Percentiles rank a stretch among this genome's conserved stretches.
Conservation (phyloP, 208 protist genomes). For the Angomonas deanei region DNA sequence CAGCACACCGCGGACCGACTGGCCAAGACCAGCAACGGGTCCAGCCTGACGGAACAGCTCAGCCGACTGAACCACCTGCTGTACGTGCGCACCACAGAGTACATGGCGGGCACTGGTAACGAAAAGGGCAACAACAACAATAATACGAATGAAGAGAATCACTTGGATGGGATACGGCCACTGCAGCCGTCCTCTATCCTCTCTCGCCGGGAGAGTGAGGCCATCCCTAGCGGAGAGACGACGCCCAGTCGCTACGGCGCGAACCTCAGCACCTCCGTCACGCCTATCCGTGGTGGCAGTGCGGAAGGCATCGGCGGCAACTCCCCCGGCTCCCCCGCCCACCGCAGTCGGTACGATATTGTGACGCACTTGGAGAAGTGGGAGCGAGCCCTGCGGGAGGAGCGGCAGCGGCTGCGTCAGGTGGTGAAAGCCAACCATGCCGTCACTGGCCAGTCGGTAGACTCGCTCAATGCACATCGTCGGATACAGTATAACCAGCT, state of each 20-base stretch:
- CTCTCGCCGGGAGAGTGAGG: background rate
- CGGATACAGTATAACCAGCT: background rate
- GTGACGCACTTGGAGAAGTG: constrained; percentile 49
- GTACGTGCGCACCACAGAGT: constrained; percentile 33
- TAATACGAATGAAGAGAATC: too few relatives aligned
- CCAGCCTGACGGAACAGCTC: constrained; percentile 21
- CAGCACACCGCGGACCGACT: constrained; percentile 25
- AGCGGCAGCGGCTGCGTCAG: constrained; percentile 19
- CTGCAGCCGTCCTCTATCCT: background rate
- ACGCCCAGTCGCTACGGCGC: constrained; percentile 15
- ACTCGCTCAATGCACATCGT: background rate
- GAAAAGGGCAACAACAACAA: background rate
- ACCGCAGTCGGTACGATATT: constrained; percentile 40
- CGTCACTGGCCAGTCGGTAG: background rate
- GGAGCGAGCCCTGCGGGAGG: constrained; percentile 24
- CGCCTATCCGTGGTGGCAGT: background rate
- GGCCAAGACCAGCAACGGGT: constrained; percentile 8
- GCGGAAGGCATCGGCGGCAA: background rate
- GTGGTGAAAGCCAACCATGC: constrained; percentile 13
- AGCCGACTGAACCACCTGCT: constrained; percentile 27
- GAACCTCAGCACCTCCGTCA: background rate
- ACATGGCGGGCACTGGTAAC: constrained; percentile 9
- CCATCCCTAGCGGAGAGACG: background rate
- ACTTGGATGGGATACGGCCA: too few relatives aligned
- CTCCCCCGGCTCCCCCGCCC: background rate